Base-by-base conservation (phyloP, 305 asterid genomes). In the Fraxinus sp. region DNA sequence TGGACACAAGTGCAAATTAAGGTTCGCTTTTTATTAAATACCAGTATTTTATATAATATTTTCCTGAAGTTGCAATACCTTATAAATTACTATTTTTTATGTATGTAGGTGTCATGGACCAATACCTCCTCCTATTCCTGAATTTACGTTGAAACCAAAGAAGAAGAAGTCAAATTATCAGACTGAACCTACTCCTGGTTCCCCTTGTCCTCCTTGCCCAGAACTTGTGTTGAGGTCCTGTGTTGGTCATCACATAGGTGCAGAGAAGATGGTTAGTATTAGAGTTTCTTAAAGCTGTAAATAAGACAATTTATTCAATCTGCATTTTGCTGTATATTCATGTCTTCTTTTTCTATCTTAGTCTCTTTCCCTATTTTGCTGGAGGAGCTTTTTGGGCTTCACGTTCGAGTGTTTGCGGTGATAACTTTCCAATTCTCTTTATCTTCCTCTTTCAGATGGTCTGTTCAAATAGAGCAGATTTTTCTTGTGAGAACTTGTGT, bases 61-160 rank as follows among this genome's bases (percentile, higher is more conserved):
- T 83, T 83, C 30, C 57, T 74, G 57, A 44, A 41, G 49, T 28
- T 84, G 72, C 68, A 62, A 35, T 80, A 35, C 80, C 78, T 85
- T 76, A 52, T 73, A 32, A 33, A 71, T 66, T 46, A 68, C 20
- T 33, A 30, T 81, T 79, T 70, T 74, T 86, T 77, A 30, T 57
- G 62, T 79, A 16, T 80, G 26, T 74, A 95, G 99, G 93, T 95
- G 99, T 88, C 99, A 95, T 83, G 99, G 95, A 77, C 96, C 99
- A 86, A 90, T 85, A 85, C 97, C 95, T 20, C 95, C 98, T 84
- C 92, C 97, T 35, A 85, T 78, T 82, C 93, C 94, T n/a, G 99
- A 94, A 83, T 95, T 92, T 80, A 89, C 97, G 9, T 87, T 95
- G 89, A 95, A 94, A 89, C 98, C 98, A 57, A 91, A 88, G 91